These are phyloP conservation scores for Brassica rapa DNA, from an alignment of 345 rosid genomes.

Conservation along the genomic window DNA sequence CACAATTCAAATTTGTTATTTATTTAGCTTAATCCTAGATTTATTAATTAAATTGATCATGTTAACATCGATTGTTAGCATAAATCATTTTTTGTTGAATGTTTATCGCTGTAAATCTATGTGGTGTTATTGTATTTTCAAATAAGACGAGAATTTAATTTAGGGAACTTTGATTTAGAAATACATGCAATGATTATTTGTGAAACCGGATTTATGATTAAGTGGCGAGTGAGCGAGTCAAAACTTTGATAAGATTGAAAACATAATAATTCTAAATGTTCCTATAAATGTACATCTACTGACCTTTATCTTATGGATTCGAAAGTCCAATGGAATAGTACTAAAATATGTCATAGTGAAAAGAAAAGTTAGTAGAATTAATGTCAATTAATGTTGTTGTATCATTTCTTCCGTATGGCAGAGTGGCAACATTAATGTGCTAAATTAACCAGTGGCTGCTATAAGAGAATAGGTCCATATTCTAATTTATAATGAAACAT, in stretches of 20 bases:
- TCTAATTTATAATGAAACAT: conserved; percentile 2
- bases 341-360: conserved; percentile 2
- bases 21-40: conserved; percentile 9
- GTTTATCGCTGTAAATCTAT: background rate
- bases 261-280: background rate
- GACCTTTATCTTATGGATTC: background rate
- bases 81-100: background rate
- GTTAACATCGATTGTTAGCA: background rate
- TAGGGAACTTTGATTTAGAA: background rate
- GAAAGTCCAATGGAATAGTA: conserved; percentile 5
- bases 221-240: background rate
- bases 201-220: background rate
- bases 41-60: background rate
- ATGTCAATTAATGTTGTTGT: conserved; percentile 17
- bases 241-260: background rate
- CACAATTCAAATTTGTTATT: conserved; percentile 21
- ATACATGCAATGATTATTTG: conserved; percentile 5
- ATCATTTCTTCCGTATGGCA: conserved; percentile 27
- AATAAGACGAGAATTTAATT: background rate
- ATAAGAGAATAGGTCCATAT: conserved; percentile 12
- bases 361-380: background rate
- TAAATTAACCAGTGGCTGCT: background rate
- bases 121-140: background rate
- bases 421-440: conserved; percentile 26
- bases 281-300: background rate